Percentiles rank a stretch among this genome's conserved stretches.
Conservation (phyloP, 192 early-diverging fungal species). For the Backusella luteola region DNA sequence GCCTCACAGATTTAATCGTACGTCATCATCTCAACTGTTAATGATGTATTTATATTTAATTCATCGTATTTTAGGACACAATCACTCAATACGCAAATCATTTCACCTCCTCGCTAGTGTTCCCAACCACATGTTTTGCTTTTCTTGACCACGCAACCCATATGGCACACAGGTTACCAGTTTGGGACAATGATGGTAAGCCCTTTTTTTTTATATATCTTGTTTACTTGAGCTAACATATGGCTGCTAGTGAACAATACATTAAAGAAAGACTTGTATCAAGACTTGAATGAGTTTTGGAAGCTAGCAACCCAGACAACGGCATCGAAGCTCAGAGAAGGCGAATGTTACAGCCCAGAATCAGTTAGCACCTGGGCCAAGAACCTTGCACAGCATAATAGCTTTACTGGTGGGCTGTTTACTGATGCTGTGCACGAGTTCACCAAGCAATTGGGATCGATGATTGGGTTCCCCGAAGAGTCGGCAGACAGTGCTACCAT, state of each 20-base stretch:
- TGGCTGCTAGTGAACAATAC: slow-evolving; percentile 56
- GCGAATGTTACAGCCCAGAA: slow-evolving; percentile 77
- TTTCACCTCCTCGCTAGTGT: slow-evolving; percentile 72
- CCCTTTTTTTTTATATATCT: not conserved
- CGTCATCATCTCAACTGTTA: not conserved
- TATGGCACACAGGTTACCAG: slow-evolving; percentile 74
- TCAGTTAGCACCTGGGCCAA: slow-evolving; percentile 85
- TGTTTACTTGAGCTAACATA: not conserved
- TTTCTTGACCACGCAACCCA: slow-evolving; percentile 78
- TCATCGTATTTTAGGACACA: slow-evolving; percentile 46
- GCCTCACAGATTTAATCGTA: slow-evolving; percentile 70
- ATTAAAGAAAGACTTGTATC: slow-evolving; percentile 63
- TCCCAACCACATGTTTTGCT: slow-evolving; percentile 72
- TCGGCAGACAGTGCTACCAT: not conserved
- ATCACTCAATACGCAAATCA: slow-evolving; percentile 76
- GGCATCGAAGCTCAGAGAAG: slow-evolving; percentile 66
- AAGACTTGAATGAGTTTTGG: slow-evolving; percentile 74
- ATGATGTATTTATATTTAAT: not conserved
- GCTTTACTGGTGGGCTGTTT: slow-evolving; percentile 59
- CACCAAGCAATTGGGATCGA: slow-evolving; percentile 56
- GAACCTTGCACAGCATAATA: slow-evolving; percentile 64
- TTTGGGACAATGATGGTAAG: slow-evolving; percentile 64
- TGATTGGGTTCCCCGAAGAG: slow-evolving; percentile 6
- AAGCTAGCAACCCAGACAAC: slow-evolving; percentile 73
- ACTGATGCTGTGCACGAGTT: slow-evolving; percentile 66